Percentiles rank a stretch among this genome's conserved stretches.
Conservation (phyloP, 257 asterid species). For the Voacanga thouarsii region DNA sequence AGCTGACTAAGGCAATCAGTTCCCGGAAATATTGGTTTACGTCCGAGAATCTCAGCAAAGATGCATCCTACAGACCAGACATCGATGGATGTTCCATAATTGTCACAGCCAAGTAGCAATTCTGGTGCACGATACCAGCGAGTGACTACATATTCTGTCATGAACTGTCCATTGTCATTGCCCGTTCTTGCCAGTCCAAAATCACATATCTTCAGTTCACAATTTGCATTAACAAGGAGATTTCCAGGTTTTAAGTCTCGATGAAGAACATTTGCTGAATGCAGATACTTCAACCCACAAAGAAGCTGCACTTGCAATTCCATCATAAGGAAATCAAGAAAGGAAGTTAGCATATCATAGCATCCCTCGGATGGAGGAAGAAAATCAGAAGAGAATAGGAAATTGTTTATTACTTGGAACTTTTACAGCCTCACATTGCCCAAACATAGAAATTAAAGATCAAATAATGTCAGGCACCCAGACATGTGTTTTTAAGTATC, state of each 20-base stretch:
- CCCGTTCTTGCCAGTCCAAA: conserved; percentile 49
- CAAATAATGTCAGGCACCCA: not conserved
- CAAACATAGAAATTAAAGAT: not conserved
- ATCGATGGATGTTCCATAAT: conserved; percentile 42
- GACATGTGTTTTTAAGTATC: not conserved
- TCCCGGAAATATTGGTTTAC: conserved; percentile 48
- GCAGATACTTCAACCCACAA: conserved; percentile 42
- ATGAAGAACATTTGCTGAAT: conserved; percentile 47
- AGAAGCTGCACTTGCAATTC: conserved; percentile 30
- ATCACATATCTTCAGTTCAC: conserved; percentile 48
- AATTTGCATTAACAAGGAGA: conserved; percentile 41
- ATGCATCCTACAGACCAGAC: conserved; percentile 52
- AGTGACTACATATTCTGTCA: conserved; percentile 51
- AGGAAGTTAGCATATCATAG: not conserved
- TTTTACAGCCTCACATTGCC: not conserved
- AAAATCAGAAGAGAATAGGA: not conserved
- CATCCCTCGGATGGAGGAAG: not conserved
- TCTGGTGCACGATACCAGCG: conserved; percentile 53
- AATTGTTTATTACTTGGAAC: not conserved
- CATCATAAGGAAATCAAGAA: not conserved
- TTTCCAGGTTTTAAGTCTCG: conserved; percentile 51
- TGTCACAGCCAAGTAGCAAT: conserved; percentile 41
- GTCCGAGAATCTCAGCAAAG: conserved; percentile 43
- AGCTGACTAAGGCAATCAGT: conserved; percentile 48
- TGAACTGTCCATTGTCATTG: conserved; percentile 41